Conservation (phyloP, 2,329 filamentous ascomycete genomes). For the Fusarium pininemorale region DNA sequence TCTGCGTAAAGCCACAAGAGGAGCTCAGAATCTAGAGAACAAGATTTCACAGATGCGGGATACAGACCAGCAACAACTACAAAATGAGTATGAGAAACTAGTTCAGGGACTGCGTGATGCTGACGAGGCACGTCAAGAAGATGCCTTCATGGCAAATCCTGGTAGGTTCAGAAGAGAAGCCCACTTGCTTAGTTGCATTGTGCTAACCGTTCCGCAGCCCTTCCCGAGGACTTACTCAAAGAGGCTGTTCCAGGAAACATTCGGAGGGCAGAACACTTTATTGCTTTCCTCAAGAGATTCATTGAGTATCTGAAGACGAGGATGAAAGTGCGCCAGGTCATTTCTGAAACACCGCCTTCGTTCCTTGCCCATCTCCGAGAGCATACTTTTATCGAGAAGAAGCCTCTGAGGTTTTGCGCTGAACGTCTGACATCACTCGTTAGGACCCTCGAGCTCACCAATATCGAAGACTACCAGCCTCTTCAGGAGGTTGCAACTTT, state of each 20-base stretch:
- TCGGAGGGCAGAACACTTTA: slow-evolving; percentile 92
- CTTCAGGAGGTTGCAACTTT: slow-evolving; percentile 98
- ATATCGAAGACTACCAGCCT: slow-evolving; percentile 97
- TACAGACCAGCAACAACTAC: slow-evolving; percentile 93
- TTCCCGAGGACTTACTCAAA: slow-evolving; percentile 92
- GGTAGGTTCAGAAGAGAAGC: slow-evolving; percentile 47
- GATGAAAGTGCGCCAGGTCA: slow-evolving; percentile 98
- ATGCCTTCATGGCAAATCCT: slow-evolving; percentile 97
- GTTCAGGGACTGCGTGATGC: slow-evolving; percentile 90
- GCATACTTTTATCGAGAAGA: slow-evolving; percentile 96
- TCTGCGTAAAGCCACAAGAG: slow-evolving; percentile 86
- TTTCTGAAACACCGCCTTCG: slow-evolving; percentile 94
- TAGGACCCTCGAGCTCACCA: slow-evolving; percentile 92
- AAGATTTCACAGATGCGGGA: slow-evolving; percentile 95
- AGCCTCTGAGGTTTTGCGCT: slow-evolving; percentile 92
- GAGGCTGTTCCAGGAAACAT: slow-evolving; percentile 98
- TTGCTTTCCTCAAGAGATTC: slow-evolving; percentile 93
- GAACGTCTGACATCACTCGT: slow-evolving; percentile 95
- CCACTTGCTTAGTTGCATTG: background rate
- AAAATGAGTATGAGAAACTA: slow-evolving; percentile 94
- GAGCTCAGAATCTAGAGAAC: slow-evolving; percentile 88
- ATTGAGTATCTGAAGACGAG: slow-evolving; percentile 98
- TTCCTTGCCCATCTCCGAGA: slow-evolving; percentile 94
- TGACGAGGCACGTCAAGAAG: slow-evolving; percentile 89
- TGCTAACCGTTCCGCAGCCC: slow-evolving; percentile 55